Percentiles rank a stretch among this genome's conserved stretches.
Conservation (phyloP, 2,329 filamentous ascomycete genomes). For the Coniosporium tulheliwenetii region DNA sequence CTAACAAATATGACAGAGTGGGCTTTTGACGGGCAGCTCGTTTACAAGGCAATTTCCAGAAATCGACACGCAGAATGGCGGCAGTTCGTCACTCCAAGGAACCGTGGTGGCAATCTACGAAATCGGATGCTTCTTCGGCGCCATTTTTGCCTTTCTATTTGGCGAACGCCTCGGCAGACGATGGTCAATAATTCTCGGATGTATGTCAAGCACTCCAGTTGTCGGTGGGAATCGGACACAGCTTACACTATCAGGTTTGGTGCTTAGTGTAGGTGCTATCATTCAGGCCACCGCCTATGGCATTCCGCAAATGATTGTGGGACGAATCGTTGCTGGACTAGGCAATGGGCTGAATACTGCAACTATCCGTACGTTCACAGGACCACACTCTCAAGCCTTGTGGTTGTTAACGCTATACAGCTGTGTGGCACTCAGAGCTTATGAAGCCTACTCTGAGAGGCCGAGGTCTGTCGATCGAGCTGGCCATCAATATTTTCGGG, state of each 20-base stretch:
- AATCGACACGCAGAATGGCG: too few relatives aligned
- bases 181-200: conserved; percentile 24
- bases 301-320: conserved; percentile 28
- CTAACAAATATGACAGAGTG: too few relatives aligned
- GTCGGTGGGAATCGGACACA: too few relatives aligned
- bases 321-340: conserved; percentile 28
- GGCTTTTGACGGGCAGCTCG: too few relatives aligned
- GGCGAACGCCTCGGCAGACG: conserved; percentile 30
- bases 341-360: conserved; percentile 34
- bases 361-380: conserved; percentile 11
- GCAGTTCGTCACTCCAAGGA: too few relatives aligned
- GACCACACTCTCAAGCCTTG: too few relatives aligned
- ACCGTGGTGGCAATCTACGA: conserved; percentile 9
- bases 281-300: conserved; percentile 25
- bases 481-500: too few relatives aligned
- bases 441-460: conserved; percentile 25
- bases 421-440: conserved; percentile 27
- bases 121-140: conserved; percentile 32
- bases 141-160: conserved; percentile 22
- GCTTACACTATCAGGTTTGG: conserved; percentile 2
- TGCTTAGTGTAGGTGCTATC: conserved; percentile 27
- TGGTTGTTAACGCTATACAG: conserved; percentile 2
- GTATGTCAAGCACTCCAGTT: conserved; percentile 2
- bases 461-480: conserved; percentile 8
- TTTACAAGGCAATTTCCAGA: too few relatives aligned